Percentiles rank a stretch among this genome's conserved stretches.
These are phyloP conservation scores for Botrytis galanthina DNA, from an alignment of 2,329 filamentous ascomycete genomes.

Conservation along the genomic window DNA sequence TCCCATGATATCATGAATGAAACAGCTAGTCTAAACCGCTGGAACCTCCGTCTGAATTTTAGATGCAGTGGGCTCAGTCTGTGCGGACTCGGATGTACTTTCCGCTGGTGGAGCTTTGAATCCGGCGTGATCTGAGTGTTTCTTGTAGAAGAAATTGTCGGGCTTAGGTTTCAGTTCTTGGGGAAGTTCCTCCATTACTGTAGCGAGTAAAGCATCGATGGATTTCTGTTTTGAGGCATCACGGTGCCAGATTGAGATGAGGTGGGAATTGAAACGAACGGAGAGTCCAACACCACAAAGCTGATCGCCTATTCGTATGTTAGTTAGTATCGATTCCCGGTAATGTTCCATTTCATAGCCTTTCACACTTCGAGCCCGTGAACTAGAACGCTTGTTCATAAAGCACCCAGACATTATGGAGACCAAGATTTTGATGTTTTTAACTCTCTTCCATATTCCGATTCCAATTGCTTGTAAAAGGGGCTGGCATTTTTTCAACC, in stretches of 20 bases:
- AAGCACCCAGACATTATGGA: background rate
- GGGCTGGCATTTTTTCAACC: background rate
- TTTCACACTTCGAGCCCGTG: background rate
- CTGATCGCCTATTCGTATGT: conserved; percentile 62
- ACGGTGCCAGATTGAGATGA: conserved; percentile 92
- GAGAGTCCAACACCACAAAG: conserved; percentile 87
- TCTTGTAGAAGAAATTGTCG: conserved; percentile 80
- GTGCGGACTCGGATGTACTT: conserved; percentile 24
- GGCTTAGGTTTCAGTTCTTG: conserved; percentile 69
- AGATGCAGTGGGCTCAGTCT: conserved; percentile 26
- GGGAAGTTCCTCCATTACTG: conserved; percentile 71
- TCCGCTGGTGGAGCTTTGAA: conserved; percentile 60
- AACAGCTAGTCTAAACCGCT: conserved; percentile 20
- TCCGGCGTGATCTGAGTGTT: conserved; percentile 82
- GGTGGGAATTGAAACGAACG: conserved; percentile 82
- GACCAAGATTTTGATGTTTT: background rate
- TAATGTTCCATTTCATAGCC: background rate
- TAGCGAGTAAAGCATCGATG: conserved; percentile 69
- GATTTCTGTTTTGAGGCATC: conserved; percentile 78
- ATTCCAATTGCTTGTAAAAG: background rate
- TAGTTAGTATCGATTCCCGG: conserved; percentile 24
- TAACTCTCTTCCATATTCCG: background rate
- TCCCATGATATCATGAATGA: conserved; percentile 14
- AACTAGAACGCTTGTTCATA: background rate
- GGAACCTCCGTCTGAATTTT: conserved; percentile 26